These are phyloP conservation scores for Cystobasidium sp. DNA, from an alignment of 1,284 basidiomycete genomes.

Conservation along the genomic window DNA sequence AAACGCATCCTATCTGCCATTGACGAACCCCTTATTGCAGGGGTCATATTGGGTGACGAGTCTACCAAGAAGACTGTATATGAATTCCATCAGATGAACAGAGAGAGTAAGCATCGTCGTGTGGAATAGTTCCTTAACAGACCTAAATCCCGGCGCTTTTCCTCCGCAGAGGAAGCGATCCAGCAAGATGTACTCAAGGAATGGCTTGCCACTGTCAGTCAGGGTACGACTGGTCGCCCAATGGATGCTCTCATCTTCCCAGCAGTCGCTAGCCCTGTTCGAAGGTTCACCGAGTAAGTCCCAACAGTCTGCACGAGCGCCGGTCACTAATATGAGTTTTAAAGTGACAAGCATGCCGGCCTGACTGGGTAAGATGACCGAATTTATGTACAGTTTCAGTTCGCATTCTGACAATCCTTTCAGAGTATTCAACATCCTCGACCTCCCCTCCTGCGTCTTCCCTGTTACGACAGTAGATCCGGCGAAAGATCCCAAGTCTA, in stretches of 20 bases:
- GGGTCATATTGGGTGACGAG: slow-evolving; percentile 13
- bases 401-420: not conserved
- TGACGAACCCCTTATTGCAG: slow-evolving; percentile 30
- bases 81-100: slow-evolving; percentile 43
- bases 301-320: not conserved
- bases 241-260: slow-evolving; percentile 57
- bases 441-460: slow-evolving; percentile 38
- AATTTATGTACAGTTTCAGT: not conserved
- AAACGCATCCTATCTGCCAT: slow-evolving; percentile 1
- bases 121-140: not conserved
- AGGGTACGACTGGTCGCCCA: slow-evolving; percentile 19
- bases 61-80: slow-evolving; percentile 26
- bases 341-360: slow-evolving; percentile 19
- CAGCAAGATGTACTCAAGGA: slow-evolving; percentile 31
- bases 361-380: slow-evolving; percentile 2
- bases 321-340: not conserved
- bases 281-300: slow-evolving; percentile 27
- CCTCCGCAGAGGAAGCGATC: slow-evolving; percentile 31
- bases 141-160: not conserved
- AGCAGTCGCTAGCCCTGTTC: slow-evolving; percentile 53
- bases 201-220: slow-evolving; percentile 20
- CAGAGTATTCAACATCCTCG: slow-evolving; percentile 41
- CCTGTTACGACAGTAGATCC: slow-evolving; percentile 38
- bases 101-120: slow-evolving; percentile 25
- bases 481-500: slow-evolving; percentile 10